Percentiles rank a stretch among this genome's conserved stretches.
phyloP scores from a whole-genome alignment of 2,329 filamentous ascomycete species.

The Claviceps quebecensis region DNA sequence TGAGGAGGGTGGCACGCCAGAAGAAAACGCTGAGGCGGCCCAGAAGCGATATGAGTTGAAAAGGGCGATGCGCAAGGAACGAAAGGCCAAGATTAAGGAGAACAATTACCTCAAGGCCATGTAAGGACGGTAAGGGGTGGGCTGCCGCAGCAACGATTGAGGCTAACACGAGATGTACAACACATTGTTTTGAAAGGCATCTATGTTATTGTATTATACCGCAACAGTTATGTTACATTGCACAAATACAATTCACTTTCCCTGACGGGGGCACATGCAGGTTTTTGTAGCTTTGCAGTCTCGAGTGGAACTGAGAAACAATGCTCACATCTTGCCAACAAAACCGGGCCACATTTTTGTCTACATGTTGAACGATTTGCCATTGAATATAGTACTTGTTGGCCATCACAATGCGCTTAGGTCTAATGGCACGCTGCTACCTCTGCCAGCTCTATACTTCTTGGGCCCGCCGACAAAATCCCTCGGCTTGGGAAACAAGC shows the following conservation, averaged over 20 bases:
- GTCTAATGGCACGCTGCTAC: slow-evolving; percentile 87
- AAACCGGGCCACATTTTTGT: background rate
- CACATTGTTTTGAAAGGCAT: slow-evolving; percentile 7
- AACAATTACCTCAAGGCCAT: slow-evolving; percentile 73
- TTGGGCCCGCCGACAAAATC: slow-evolving; percentile 62
- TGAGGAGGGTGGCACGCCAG: slow-evolving; percentile 26
- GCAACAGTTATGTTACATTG: too few relatives aligned
- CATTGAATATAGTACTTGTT: background rate
- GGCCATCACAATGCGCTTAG: slow-evolving; percentile 33
- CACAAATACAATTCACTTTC: too few relatives aligned
- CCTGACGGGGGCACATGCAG: background rate
- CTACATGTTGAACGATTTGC: background rate
- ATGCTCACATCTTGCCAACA: too few relatives aligned
- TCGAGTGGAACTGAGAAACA: background rate
- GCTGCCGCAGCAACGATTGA: background rate
- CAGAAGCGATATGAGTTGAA: slow-evolving; percentile 48
- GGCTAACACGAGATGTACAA: slow-evolving; percentile 2
- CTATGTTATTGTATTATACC: slow-evolving; percentile 15
- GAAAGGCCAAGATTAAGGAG: slow-evolving; percentile 69
- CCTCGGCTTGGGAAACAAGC: slow-evolving; percentile 69
- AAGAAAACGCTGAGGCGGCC: slow-evolving; percentile 32
- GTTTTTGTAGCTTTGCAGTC: background rate
- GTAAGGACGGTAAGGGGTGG: slow-evolving; percentile 22
- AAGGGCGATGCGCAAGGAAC: slow-evolving; percentile 59
- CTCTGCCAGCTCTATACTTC: slow-evolving; percentile 78